Conservation (phyloP, 805 yeast species). For the Kodamaea sagamina region DNA sequence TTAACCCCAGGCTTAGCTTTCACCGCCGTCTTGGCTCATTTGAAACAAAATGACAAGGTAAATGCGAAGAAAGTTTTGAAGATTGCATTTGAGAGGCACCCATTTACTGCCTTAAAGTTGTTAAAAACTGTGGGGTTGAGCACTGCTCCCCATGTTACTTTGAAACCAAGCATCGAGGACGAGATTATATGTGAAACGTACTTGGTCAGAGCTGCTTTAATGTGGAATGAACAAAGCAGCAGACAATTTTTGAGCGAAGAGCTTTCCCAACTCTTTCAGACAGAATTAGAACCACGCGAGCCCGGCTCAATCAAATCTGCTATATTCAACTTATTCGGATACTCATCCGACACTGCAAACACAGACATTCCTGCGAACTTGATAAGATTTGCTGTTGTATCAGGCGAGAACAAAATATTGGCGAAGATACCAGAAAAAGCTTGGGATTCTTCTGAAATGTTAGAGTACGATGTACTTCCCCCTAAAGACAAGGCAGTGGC, state of each 20-base stretch:
- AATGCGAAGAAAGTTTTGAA: conserved; percentile 51
- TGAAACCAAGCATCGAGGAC: conserved; percentile 9
- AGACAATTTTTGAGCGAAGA: conserved; percentile 51
- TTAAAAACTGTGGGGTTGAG: conserved; percentile 49
- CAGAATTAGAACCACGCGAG: neutral
- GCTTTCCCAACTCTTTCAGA: conserved; percentile 22
- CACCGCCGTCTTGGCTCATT: conserved; percentile 64
- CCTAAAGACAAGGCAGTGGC: conserved; percentile 44
- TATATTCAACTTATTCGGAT: conserved; percentile 17
- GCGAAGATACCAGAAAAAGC: conserved; percentile 63
- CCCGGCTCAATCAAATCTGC: conserved; percentile 13
- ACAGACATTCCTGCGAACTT: conserved; percentile 58
- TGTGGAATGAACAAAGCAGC: conserved; percentile 55
- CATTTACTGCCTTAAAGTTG: conserved; percentile 55
- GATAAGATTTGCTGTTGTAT: conserved; percentile 65
- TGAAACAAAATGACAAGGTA: conserved; percentile 40
- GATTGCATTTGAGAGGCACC: conserved; percentile 56
- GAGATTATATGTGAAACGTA: conserved; percentile 48
- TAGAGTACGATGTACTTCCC: conserved; percentile 73
- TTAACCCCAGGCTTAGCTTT: conserved; percentile 70
- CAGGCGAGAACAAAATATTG: conserved; percentile 72
- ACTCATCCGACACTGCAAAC: conserved; percentile 8
- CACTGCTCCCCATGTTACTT: neutral
- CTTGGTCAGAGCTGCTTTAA: conserved; percentile 50
- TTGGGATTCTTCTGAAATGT: conserved; percentile 63